Base-by-base conservation (phyloP, 352 stramenopile genomes). In the Globisporangium polare region DNA sequence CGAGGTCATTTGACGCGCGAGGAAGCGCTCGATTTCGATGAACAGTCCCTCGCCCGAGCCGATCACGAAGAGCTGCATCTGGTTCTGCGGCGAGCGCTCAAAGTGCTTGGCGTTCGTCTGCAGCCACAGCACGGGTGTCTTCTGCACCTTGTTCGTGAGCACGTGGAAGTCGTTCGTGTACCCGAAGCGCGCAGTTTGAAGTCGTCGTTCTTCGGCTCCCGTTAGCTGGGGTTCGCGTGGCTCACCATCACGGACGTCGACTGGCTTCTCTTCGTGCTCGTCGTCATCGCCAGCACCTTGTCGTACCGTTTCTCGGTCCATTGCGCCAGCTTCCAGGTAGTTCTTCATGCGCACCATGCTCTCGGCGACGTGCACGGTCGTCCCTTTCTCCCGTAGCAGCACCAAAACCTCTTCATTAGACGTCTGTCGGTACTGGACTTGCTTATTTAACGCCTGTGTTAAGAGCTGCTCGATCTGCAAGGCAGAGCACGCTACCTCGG, bases 61-160 rank as follows among this genome's bases (percentile, higher is more conserved):
- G 17, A 91, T 66, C n/a, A 93, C 78, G 58, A 93, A 93, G 13
- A 93, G 65, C 69, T 93, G 83, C 60, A 89, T 81, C 65, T 88
- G 70, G 58, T 86, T 90, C 50, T 88, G 74, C 0, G 73, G 65
- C 4, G 78, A 84, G 26, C 73, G 71, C 39, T 66, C 62, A 33
- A 91, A 91, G 50, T 77, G 66, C 45, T 56, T 45, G 18, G 33
- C 33, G 12, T 77, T 74, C 5, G 43, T 63, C 4, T 82, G 29
- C 4, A 92, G 63, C 83, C 83, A 92, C 43, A 83, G 66, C 12
- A 35, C 46, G 0, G 83, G 80, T 7, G 58, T 66, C 67, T 68
- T 75, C 35, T 77, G 63, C 5, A 73, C 53, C 3, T 67, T 75
- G n/a, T 83, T 79, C 0, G 73, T 83, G 20, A 92, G 70, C 45